Conservation (phyloP, 2,329 filamentous ascomycete genomes). For the Verticillium isaacii region DNA sequence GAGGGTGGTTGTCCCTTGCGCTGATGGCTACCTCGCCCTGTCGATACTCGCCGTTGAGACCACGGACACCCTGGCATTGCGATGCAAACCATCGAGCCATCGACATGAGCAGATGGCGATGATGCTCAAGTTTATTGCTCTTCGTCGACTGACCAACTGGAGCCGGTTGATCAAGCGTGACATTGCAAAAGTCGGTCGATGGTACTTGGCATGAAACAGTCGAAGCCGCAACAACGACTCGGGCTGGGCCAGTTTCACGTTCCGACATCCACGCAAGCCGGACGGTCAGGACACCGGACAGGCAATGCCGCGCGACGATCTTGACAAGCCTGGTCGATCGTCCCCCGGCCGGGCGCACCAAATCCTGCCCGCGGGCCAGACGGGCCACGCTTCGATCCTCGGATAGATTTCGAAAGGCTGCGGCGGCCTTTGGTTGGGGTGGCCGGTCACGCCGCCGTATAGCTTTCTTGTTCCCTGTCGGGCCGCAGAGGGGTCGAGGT, state of each 20-base stretch:
- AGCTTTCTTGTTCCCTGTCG: not conserved
- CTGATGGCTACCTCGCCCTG: not conserved
- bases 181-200: not conserved
- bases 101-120: not conserved
- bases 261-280: not conserved
- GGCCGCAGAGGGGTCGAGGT: not conserved
- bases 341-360: not conserved
- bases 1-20: not conserved
- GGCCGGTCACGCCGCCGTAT: not conserved
- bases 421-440: not conserved
- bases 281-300: not conserved
- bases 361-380: not conserved
- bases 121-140: not conserved
- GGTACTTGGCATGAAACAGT: not conserved
- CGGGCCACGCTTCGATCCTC: not conserved
- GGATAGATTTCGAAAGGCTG: not conserved
- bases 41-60: too few relatives aligned
- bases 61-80: not conserved
- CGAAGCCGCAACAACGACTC: not conserved
- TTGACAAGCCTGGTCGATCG: not conserved
- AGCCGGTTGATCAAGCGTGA: not conserved
- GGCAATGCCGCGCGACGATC: not conserved
- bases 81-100: not conserved
- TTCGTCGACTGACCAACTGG: not conserved
- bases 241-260: not conserved